A percentile compares a stretch with the other conserved stretches of the same genome.
These are phyloP conservation scores for Aspergillus sojae DNA, from an alignment of 2,329 filamentous ascomycete species.

Conservation along the genomic window DNA sequence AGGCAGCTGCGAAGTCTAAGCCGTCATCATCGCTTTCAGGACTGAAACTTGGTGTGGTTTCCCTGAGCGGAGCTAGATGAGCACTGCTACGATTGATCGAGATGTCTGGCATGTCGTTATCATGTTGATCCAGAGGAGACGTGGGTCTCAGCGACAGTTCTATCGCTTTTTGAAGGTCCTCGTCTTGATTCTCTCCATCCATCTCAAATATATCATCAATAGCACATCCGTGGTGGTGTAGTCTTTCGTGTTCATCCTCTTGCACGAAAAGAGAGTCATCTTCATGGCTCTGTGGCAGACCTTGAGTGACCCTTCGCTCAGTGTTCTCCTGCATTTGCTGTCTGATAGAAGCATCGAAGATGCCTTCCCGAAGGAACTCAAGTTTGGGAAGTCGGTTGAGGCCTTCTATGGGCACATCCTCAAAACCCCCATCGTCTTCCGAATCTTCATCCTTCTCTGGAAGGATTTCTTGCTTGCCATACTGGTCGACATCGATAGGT, in stretches of 20 bases:
- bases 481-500: constrained; percentile 85
- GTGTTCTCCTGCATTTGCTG: constrained; percentile 36
- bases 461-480: constrained; percentile 53
- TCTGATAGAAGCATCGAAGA: constrained; percentile 40
- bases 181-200: constrained; percentile 57
- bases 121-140: constrained; percentile 39
- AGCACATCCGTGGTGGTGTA: constrained; percentile 24
- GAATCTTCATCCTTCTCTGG: constrained; percentile 63
- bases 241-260: constrained; percentile 43
- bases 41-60: constrained; percentile 34
- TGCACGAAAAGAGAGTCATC: constrained; percentile 61
- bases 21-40: constrained; percentile 69
- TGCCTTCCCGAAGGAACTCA: constrained; percentile 41
- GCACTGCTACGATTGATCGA: constrained; percentile 52
- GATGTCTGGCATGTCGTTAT: constrained; percentile 42
- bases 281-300: constrained; percentile 33
- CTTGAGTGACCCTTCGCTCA: constrained; percentile 30
- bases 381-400: constrained; percentile 78
- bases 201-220: constrained; percentile 62
- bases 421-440: constrained; percentile 77
- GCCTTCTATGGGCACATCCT: constrained; percentile 90
- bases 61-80: constrained; percentile 27
- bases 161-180: constrained; percentile 79
- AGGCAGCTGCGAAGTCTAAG: constrained; percentile 74
- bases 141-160: constrained; percentile 71